Percentiles rank a stretch among this genome's conserved stretches.
Conservation (phyloP, 129 eudicot genomes). For the Escallonia rubra region DNA sequence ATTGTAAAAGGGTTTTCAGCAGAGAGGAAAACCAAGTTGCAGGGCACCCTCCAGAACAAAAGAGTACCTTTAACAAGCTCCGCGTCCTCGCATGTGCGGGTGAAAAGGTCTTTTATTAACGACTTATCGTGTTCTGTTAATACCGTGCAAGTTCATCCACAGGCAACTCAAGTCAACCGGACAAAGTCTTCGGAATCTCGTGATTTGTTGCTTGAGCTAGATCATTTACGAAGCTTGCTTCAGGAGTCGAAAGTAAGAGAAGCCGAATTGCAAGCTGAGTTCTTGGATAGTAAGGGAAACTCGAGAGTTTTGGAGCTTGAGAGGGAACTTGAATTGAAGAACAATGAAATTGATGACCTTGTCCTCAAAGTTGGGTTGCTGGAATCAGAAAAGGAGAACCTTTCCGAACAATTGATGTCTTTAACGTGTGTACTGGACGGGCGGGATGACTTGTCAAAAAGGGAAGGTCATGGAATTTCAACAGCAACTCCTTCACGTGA, state of each 20-base stretch:
- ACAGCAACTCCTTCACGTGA: conserved; percentile 8
- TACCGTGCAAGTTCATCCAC: conserved; percentile 77
- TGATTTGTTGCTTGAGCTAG: conserved; percentile 72
- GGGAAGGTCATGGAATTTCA: conserved; percentile 14
- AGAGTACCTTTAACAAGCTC: conserved; percentile 21
- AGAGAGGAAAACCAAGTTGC: conserved; percentile 49
- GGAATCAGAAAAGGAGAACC: conserved; percentile 50
- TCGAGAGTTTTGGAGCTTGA: conserved; percentile 52
- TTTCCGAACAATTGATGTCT: conserved; percentile 44
- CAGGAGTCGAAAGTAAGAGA: conserved; percentile 88
- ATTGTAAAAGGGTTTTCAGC: conserved; percentile 78
- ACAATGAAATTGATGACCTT: conserved; percentile 48
- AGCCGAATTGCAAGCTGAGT: conserved; percentile 57
- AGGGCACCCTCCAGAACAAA: conserved; percentile 28
- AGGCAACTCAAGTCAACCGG: conserved; percentile 28
- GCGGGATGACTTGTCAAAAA: conserved; percentile 34
- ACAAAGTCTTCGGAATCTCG: conserved; percentile 51
- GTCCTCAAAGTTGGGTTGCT: conserved; percentile 36
- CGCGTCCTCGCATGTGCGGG: conserved; percentile 29
- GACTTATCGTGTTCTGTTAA: conserved; percentile 53
- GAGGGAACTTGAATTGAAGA: conserved; percentile 42
- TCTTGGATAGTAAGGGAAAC: conserved; percentile 48
- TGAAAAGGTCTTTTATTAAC: conserved; percentile 57
- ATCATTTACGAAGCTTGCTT: conserved; percentile 69
- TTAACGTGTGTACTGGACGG: conserved; percentile 31